Conservation (phyloP, 148 eudicot genomes). For the Camellia granthamiana region DNA sequence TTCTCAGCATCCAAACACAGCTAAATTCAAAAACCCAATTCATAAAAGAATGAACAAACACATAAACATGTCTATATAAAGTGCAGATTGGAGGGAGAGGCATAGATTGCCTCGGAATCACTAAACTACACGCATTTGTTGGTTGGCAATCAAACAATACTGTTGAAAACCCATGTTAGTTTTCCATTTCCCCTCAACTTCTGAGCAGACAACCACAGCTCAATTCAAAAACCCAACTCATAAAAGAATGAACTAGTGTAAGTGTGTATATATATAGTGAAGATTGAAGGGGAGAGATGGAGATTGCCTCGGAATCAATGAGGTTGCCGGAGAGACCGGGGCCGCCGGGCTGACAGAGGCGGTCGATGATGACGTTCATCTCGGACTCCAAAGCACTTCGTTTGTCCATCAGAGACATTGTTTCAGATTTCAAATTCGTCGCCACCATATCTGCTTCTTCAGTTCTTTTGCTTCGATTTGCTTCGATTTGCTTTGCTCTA, state of each 20-base stretch:
- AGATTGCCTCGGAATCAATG: constrained; percentile 59
- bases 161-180: no score
- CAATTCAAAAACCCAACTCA: not conserved
- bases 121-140: not conserved
- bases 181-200: not conserved
- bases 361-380: constrained; percentile 67
- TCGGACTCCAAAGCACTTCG: constrained; percentile 61
- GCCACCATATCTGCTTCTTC: constrained; percentile 52
- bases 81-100: no score
- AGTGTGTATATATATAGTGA: not conserved
- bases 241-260: not conserved
- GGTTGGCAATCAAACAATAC: not conserved
- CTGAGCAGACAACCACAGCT: not conserved
- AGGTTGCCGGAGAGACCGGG: constrained; percentile 87
- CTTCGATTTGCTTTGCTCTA: not conserved
- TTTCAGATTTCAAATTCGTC: constrained; percentile 73
- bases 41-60: not conserved
- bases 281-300: not conserved
- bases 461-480: not conserved
- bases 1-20: not conserved
- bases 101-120: not conserved
- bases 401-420: constrained; percentile 64
- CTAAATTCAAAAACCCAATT: not conserved
- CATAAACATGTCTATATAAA: not conserved
- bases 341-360: constrained; percentile 61